These are phyloP conservation scores for Oryza meyeriana DNA, from an alignment of 176 grass and related monocot genomes.

Conservation along the genomic window DNA sequence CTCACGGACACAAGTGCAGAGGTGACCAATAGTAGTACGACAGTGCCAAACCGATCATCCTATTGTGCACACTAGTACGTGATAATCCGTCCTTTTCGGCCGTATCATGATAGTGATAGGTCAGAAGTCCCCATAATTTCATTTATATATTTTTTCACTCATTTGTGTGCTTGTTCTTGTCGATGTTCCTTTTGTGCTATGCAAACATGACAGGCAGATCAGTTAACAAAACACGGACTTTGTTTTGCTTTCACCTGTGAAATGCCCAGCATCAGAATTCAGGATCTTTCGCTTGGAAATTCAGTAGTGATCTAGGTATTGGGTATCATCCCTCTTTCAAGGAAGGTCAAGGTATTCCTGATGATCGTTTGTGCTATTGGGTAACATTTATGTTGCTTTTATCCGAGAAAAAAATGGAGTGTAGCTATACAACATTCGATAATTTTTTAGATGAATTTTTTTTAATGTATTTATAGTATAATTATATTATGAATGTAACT, in stretches of 20 bases:
- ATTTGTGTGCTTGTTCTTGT: slow-evolving; percentile 1
- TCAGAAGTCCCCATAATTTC: slow-evolving; percentile 1
- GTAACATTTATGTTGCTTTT: background rate
- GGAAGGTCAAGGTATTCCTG: background rate
- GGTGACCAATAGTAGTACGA: background rate
- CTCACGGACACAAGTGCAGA: background rate
- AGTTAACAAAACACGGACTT: background rate
- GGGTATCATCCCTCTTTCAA: too few relatives aligned
- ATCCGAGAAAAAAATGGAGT: too few relatives aligned
- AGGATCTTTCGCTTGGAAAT: background rate
- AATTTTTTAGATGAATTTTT: too few relatives aligned
- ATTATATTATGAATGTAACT: too few relatives aligned
- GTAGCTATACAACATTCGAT: too few relatives aligned
- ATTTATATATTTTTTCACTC: background rate
- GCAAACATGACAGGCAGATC: background rate
- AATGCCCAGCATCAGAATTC: background rate
- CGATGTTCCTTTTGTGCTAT: background rate
- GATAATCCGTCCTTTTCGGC: background rate
- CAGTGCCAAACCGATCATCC: background rate
- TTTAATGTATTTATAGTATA: too few relatives aligned
- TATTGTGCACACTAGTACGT: background rate
- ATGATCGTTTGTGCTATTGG: background rate
- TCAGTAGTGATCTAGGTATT: too few relatives aligned
- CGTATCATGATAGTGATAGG: background rate
- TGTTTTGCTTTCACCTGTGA: background rate